These are phyloP conservation scores for Psilocybe azurescens DNA, from an alignment of 768 basidiomycete genomes.

Conservation along the genomic window DNA sequence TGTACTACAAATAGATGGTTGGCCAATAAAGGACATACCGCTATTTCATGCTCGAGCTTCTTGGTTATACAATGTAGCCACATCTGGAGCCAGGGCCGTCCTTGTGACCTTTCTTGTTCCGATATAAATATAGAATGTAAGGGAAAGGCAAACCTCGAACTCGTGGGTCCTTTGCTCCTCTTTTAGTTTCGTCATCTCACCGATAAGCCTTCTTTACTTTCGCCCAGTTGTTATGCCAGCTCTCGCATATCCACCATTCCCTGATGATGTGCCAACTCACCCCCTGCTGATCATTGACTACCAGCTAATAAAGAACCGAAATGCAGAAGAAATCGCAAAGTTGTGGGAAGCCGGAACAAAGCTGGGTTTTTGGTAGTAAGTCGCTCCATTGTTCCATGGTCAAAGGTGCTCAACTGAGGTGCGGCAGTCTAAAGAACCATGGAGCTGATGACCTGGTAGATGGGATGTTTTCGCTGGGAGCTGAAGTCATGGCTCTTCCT, in stretches of 20 bases:
- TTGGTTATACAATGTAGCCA: not conserved
- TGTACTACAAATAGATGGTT: too few species aligned
- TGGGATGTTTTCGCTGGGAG: slow-evolving; percentile 61
- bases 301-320: slow-evolving; percentile 44
- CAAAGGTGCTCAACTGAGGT: slow-evolving; percentile 1
- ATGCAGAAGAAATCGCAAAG: slow-evolving; percentile 48
- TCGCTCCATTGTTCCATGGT: slow-evolving; percentile 16
- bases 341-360: slow-evolving; percentile 64
- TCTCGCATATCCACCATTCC: slow-evolving; percentile 46
- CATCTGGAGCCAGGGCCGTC: not conserved
- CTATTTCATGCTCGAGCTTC: not conserved
- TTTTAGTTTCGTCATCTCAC: not conserved
- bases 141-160: not conserved
- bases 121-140: not conserved
- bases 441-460: slow-evolving; percentile 52
- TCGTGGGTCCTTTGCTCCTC: not conserved
- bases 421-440: slow-evolving; percentile 57
- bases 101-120: not conserved
- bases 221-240: slow-evolving; percentile 21
- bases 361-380: slow-evolving; percentile 73
- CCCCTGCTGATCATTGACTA: slow-evolving; percentile 64
- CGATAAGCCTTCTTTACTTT: not conserved
- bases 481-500: slow-evolving; percentile 57
- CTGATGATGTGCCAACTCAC: slow-evolving; percentile 55
- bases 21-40: too few species aligned